Percentiles rank a stretch among this genome's conserved stretches.
Evolutionary conservation across 352 stramenopile species (phyloP).

Genomic region (Blastocystis sp.): DNA sequence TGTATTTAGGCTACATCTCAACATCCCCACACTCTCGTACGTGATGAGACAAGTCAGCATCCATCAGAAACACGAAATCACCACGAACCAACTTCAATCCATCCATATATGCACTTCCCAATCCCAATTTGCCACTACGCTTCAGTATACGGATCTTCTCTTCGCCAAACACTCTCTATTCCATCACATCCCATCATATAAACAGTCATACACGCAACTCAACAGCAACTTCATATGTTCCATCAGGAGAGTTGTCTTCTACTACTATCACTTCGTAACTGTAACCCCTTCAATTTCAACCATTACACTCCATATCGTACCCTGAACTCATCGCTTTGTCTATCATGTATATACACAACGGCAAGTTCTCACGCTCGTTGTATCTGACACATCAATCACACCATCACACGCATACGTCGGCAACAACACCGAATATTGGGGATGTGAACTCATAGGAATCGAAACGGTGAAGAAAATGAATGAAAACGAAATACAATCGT

Average conservation of each 20-base stretch:
- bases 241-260: slow-evolving; percentile 95
- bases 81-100: slow-evolving; percentile 86
- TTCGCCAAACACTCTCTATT: slow-evolving; percentile 86
- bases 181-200: slow-evolving; percentile 12
- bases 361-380: slow-evolving; percentile 97
- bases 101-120: slow-evolving; percentile 94
- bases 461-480: not conserved
- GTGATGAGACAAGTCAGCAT: slow-evolving; percentile 97
- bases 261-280: slow-evolving; percentile 95
- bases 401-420: slow-evolving; percentile 32
- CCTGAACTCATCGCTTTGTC: slow-evolving; percentile 89
- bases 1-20: slow-evolving; percentile 89
- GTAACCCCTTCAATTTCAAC: slow-evolving; percentile 79
- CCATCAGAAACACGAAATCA: slow-evolving; percentile 95
- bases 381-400: slow-evolving; percentile 83
- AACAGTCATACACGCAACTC: slow-evolving; percentile 79
- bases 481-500: not conserved
- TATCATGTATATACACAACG: slow-evolving; percentile 94
- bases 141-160: slow-evolving; percentile 90
- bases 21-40: slow-evolving; percentile 75
- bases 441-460: not conserved
- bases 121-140: slow-evolving; percentile 90
- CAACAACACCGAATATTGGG: slow-evolving; percentile 67
- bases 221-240: slow-evolving; percentile 90
- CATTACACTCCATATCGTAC: slow-evolving; percentile 77